Evolutionary conservation across 352 stramenopile genomes (phyloP).

Genomic region (Pythium periplocum): DNA sequence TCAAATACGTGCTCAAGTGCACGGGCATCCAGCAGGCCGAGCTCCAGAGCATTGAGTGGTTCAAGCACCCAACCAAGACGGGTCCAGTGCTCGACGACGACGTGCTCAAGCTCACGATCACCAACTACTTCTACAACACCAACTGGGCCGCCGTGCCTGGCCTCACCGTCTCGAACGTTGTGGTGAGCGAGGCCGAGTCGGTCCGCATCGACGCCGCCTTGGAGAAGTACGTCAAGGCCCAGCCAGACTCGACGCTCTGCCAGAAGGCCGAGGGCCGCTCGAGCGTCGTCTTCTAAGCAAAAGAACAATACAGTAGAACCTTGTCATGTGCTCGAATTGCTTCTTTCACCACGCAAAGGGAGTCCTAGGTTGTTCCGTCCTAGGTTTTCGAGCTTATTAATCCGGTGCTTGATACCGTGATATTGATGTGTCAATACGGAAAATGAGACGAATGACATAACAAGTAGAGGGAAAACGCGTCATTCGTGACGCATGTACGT

Average conservation of each 20-base stretch:
- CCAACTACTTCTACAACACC: slow-evolving; percentile 19
- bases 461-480: no score
- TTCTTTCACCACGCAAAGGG: no score
- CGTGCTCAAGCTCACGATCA: slow-evolving; percentile 16
- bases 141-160: slow-evolving; percentile 2
- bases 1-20: slow-evolving; percentile 30
- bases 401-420: no score
- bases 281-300: slow-evolving; percentile 6
- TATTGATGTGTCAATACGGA: no score
- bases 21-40: slow-evolving; percentile 8
- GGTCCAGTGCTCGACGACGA: slow-evolving; percentile 19
- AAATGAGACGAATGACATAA: no score
- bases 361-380: no score
- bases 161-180: slow-evolving; percentile 4
- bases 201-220: slow-evolving; percentile 13
- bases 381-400: no score
- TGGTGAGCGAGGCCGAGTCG: slow-evolving; percentile 11
- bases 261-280: slow-evolving; percentile 14
- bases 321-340: no score
- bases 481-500: no score
- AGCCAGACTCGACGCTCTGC: slow-evolving; percentile 15
- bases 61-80: slow-evolving; percentile 14
- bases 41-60: slow-evolving; percentile 17
- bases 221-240: slow-evolving; percentile 13
- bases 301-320: background rate